These are phyloP conservation scores for Globisporangium megalacanthum DNA, from an alignment of 352 stramenopile genomes.

Conservation along the genomic window DNA sequence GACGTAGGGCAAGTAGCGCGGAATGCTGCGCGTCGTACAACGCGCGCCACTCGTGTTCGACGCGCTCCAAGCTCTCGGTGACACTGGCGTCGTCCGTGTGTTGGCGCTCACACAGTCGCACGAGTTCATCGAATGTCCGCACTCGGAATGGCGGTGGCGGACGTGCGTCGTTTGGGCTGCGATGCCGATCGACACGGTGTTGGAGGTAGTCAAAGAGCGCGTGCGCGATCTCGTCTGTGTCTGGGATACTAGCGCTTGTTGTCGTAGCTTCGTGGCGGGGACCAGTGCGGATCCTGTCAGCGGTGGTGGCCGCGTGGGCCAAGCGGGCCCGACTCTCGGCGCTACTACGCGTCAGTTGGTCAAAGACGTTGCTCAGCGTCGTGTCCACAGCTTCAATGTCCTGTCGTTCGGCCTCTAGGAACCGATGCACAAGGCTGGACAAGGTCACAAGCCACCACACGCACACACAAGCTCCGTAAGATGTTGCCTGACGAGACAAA, in stretches of 20 bases:
- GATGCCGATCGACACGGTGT: not conserved
- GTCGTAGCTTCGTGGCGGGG: not conserved
- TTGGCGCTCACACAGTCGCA: conserved; percentile 8
- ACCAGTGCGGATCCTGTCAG: not conserved
- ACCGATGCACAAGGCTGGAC: conserved; percentile 13
- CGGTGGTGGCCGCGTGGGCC: not conserved
- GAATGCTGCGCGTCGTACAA: conserved; percentile 3
- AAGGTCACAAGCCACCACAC: not conserved
- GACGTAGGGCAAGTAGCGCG: conserved; percentile 1
- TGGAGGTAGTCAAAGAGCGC: conserved; percentile 12
- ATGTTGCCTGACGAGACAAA: too few relatives aligned
- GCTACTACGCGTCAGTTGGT: conserved; percentile 14
- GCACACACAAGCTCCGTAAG: not conserved
- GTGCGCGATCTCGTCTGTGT: conserved; percentile 11
- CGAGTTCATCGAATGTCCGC: conserved; percentile 12
- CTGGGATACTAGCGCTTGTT: conserved; percentile 4
- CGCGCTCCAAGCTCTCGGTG: conserved; percentile 1
- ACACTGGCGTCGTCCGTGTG: conserved; percentile 4
- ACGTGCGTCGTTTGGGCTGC: conserved; percentile 15
- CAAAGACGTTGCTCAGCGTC: conserved; percentile 41
- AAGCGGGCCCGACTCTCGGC: conserved; percentile 2
- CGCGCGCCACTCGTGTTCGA: conserved; percentile 5
- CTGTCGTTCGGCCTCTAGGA: conserved; percentile 26
- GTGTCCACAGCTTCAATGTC: conserved; percentile 72
- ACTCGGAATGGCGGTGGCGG: conserved; percentile 34